Evolutionary conservation across 257 asterid species (phyloP), one percentile per base, ranked within the genome.

Genomic region (Solanum infundibuliforme): DNA sequence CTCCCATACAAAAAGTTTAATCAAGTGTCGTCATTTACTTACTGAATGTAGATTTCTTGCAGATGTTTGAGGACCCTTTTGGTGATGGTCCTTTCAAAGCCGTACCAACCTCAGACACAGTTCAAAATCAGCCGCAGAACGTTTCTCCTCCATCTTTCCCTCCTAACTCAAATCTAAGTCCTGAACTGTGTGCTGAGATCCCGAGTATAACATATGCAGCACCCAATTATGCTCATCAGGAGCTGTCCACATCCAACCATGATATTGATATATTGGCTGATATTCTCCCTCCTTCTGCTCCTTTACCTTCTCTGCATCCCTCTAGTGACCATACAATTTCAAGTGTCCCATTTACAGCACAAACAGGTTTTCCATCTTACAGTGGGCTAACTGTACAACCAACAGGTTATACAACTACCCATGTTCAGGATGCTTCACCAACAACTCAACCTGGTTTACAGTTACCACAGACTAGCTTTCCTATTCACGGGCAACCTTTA

Each of bases 81-180:
- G 99, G 99, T 58, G 98, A 97, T 88, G 98, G 98, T 66, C 98
- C 98, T 29, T 97, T 97, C 90, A 94, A 58, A 93, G 99, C 99
- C 52, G 46, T 92, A 88, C 91, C 96, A 88, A 81, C 98, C 32
- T 9, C 93, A 91, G 90, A 43, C 83, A 74, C 75, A 7, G 89
- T 60, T 69, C 89, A 94, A 86, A 86, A 85, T 82, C 93, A 91
- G 84, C 94, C 88, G 9, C 94, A 89, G 83, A 86, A 85, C 89
- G 29, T 69, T 88, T 31, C 91, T 77, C 68, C 95, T 39, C 23
- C 91, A 46, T 79, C 90, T 88, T 90, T 96, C 87, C 91, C 90
- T 87, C 76, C 89, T 68, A 88, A 87, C 89, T 87, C 95, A 41
- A 89, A 74, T 84, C 94, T 91, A 89, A 88, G 77, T 88, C 75